Base-by-base conservation (phyloP, 768 basidiomycete species). In the Suillus alpinus region DNA sequence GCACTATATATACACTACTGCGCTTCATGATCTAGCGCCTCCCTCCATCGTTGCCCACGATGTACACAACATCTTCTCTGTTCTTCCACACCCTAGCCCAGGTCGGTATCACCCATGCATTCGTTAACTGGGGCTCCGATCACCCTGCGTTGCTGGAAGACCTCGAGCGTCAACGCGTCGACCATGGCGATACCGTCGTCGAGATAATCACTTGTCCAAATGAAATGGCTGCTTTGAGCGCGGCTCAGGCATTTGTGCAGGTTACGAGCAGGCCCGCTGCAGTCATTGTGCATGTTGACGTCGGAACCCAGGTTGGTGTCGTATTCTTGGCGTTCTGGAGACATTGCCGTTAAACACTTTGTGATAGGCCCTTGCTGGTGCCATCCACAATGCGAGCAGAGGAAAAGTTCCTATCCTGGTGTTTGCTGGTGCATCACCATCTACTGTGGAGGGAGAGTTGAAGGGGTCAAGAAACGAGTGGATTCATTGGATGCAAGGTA, bases 81-180 rank as follows among this genome's bases (percentile, higher is more conserved):
- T 84, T 91, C 66, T 75, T 91, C 12, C 75, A 81, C 44, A 73
- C 85, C 0, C 78, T 89, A 20, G 69, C 72, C 16, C 71, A 82
- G 56, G 83, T 82, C 1, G 86, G 86, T 2, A 83, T 90, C 39
- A 87, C 85, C 0, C 85, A 88, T 68, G 82, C 81, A 9, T 88
- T 89, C 66, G 87, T 85, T 18, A 90, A 90, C 74, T 89, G 89
- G 85, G 89, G 89, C 1, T 87, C 86, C 0, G 89, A 91, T 65
- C 89, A 91, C 65, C 86, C 88, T 0, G 88, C 84, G 0, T 69
- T 91, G 14, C 78, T 91, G 29, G 89, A 90, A 65, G 89, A 89
- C 34, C 78, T 91, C 10, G 81, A 82, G 58, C 76, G 85, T 20
- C 85, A 88, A 62, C 78, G 84, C 2, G 67, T 70, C 6, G 58